Conservation (phyloP, 148 eudicot species). For the Camellia granthamiana region DNA sequence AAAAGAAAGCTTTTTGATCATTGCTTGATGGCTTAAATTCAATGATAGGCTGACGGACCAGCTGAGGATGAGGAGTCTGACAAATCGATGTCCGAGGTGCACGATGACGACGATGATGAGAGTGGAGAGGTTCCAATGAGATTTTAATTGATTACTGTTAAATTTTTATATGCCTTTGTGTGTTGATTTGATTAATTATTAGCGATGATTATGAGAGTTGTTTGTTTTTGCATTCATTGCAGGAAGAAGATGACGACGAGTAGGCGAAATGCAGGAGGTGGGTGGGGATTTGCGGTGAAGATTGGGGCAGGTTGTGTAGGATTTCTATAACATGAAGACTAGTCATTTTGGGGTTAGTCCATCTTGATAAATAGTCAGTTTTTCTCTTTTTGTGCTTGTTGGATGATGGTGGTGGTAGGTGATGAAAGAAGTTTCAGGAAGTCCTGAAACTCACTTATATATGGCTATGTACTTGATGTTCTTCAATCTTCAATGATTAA, state of each 20-base stretch:
- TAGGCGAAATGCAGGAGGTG: neutral
- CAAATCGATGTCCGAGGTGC: slow-evolving; percentile 39
- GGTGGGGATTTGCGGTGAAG: neutral
- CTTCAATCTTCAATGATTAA: slow-evolving; percentile 13
- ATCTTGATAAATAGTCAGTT: neutral
- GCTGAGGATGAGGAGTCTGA: slow-evolving; percentile 40
- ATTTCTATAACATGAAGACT: neutral
- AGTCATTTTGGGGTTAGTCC: neutral
- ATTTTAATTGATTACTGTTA: neutral
- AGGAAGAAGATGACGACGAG: slow-evolving; percentile 39
- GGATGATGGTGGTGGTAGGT: neutral
- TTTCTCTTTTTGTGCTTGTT: neutral
- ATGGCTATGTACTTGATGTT: slow-evolving; percentile 13
- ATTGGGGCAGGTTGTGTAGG: neutral
- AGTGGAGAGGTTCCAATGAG: slow-evolving; percentile 30
- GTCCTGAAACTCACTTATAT: neutral
- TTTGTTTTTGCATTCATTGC: neutral
- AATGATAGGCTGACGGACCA: slow-evolving; percentile 12
- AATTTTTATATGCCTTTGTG: neutral
- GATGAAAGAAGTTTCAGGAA: slow-evolving; percentile 16
- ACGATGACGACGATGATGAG: slow-evolving; percentile 36
- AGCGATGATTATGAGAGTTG: no score
- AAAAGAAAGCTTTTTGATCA: neutral
- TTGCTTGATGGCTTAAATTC: neutral
- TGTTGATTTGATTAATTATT: neutral